A percentile compares a stretch with the other conserved stretches of the same genome.
phyloP scores from a whole-genome alignment of 2,329 filamentous ascomycete genomes.

The Hirsutella minnesotensis region DNA sequence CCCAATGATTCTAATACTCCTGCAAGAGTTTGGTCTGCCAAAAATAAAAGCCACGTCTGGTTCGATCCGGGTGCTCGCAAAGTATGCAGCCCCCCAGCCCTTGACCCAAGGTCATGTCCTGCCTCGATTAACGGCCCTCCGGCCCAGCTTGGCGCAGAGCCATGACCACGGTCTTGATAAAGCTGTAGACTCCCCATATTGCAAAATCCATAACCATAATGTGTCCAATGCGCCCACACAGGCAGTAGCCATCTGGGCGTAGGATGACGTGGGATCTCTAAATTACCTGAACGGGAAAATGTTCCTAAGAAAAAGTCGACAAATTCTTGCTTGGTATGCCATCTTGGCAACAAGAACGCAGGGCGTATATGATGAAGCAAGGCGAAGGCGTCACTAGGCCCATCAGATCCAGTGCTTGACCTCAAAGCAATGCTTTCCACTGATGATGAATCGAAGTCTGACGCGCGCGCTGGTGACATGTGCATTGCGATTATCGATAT shows the following conservation, averaged over 20 bases:
- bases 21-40: not conserved
- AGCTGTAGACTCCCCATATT: constrained; percentile 29
- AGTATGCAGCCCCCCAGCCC: not conserved
- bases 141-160: not conserved
- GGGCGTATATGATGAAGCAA: not conserved
- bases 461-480: too few relatives aligned
- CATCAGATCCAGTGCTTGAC: not conserved
- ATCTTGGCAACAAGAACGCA: constrained; percentile 21
- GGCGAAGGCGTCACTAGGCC: not conserved
- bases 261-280: constrained; percentile 47
- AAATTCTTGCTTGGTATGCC: constrained; percentile 30
- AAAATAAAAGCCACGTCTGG: constrained; percentile 2
- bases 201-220: constrained; percentile 50
- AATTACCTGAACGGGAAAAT: constrained; percentile 40
- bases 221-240: constrained; percentile 45
- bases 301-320: constrained; percentile 32
- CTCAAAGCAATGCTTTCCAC: not conserved
- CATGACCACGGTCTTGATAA: constrained; percentile 8
- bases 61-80: constrained; percentile 1
- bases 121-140: not conserved
- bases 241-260: constrained; percentile 37
- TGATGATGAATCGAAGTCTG: not conserved
- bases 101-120: not conserved
- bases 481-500: constrained; percentile 39
- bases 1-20: constrained; percentile 1